Base-by-base conservation (phyloP, 2,329 filamentous ascomycete genomes). In the Pseudogymnoascus sp. region DNA sequence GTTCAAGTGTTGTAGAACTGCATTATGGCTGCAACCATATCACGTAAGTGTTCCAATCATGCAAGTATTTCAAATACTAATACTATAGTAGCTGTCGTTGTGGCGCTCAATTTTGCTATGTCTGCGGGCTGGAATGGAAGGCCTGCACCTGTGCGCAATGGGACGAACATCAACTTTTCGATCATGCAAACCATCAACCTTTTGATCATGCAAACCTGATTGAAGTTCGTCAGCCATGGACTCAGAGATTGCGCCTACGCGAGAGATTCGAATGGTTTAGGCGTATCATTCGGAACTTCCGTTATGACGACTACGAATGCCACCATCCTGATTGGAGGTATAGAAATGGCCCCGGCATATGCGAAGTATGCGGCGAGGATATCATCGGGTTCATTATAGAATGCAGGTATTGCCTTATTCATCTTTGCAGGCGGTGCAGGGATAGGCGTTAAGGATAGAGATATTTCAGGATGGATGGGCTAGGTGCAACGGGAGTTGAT, bases 1-100 rank as follows among this genome's bases (percentile, higher is more conserved):
- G 84, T 66, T 67, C 65, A 2, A 64, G 73, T 0, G 35, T 86
- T 11, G 75, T 87, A 0, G 82, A 85, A 70, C 71, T 84, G 0
- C 31, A 69, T 0, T n/a, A 37, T 0, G 84, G 84, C 1, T 86
- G 84, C 64, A 75, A 81, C 60, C 84, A 86, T 61, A 86, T 86
- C 3, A 82, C 65, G 83, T 86, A 66, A 69, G 80, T 79, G 2
- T 33, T 33, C 10, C 14, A 6, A 24, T 53, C n/a, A 3, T 24
- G 2, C 11, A 28, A 8, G 11, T 53, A 60, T 41, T 6, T 35
- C 46, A 35, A 56, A 62, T 59, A 5, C 60, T 67, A 19, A 66
- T 43, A 40, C 8, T 41, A 61, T 24, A 4, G 6, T 43, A 82
- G 77, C 0, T 84, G 81, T 60, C 70, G 60, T 1, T 85, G 82